Base-by-base conservation (phyloP, 2,329 filamentous ascomycete species). In the Lasiodiplodia hormozganensis region DNA sequence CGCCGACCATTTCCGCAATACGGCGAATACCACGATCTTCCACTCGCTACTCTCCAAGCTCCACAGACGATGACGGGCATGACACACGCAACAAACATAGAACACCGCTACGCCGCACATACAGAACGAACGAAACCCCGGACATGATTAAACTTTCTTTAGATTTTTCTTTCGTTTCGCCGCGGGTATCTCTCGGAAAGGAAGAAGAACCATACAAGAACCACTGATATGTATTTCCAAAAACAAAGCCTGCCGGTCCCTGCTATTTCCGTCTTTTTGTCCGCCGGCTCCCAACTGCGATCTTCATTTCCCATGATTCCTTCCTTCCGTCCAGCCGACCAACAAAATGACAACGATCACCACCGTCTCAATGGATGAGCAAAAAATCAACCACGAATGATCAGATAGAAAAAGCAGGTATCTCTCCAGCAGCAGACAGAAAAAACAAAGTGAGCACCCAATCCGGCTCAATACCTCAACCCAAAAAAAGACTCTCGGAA, bases 121-220 rank as follows among this genome's bases (percentile, higher is more conserved):
- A 18, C 40, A 43, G 7, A 43, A 43, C 18, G 16, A 43, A 43
- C 16, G 5, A 18, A 8, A 18, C 40, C 16, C 14, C 1, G 3
- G 18, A 8, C 7, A 8, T n/a, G 8, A 18, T 43, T 43, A 43
- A 43, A 31, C n/a, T 34, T 54, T 16, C 18, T 31, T 54, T 21
- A n/a, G 52, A 25, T 23, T 49, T 62, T 62, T 49, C 38, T 25
- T 23, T 62, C 62, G 23, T 53, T 31, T 31, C 52, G 31, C 54
- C 31, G n/a, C 49, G 62, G 62, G 62, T 53, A 56, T 53, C 49
- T 56, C 34, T 65, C 34, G 36, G 12, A 28, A 31, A 25, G n/a
- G 43, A 12, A 43, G 10, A 25, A 14, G 21, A 52, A 52, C n/a
- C 21, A 28, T 47, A 47, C 43, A 60, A 38, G 23, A 36, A 43